Evolutionary conservation across 352 stramenopile species (phyloP).

Genomic region (Globisporangium takayamanum): DNA sequence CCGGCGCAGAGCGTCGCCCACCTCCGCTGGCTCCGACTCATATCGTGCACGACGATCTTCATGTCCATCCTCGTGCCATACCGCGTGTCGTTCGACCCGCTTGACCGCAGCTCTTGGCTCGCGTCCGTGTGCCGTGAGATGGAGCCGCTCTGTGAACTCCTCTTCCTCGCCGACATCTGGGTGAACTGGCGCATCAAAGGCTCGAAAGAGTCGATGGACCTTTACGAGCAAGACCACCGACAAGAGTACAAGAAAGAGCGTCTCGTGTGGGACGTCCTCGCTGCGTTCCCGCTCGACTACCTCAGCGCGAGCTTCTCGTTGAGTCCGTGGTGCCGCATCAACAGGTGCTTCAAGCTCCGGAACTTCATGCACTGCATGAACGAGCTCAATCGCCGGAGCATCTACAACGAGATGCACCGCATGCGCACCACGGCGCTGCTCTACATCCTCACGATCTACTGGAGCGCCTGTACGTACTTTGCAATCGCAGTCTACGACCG

Average conservation of each 20-base stretch:
- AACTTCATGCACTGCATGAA: conserved; percentile 52
- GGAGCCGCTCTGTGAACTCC: conserved; percentile 34
- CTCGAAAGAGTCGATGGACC: conserved; percentile 40
- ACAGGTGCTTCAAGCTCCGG: conserved; percentile 44
- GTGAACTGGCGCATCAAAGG: conserved; percentile 45
- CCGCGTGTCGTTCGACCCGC: conserved; percentile 44
- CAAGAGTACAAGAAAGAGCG: conserved; percentile 47
- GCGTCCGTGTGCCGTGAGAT: conserved; percentile 23
- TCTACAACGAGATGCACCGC: conserved; percentile 48
- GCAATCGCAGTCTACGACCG: conserved; percentile 43
- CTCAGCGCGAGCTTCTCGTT: conserved; percentile 22
- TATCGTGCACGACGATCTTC: conserved; percentile 42
- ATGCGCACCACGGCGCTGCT: conserved; percentile 44
- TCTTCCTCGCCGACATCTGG: conserved; percentile 50
- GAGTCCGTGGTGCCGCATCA: conserved; percentile 33
- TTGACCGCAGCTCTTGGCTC: conserved; percentile 34
- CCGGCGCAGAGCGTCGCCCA: conserved; percentile 53
- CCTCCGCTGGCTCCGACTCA: conserved; percentile 42
- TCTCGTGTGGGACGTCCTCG: conserved; percentile 30
- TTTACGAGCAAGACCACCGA: conserved; percentile 56
- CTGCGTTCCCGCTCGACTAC: conserved; percentile 46
- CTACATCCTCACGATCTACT: conserved; percentile 56
- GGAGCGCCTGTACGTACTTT: conserved; percentile 57
- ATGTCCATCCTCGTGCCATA: conserved; percentile 41
- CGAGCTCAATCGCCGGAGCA: conserved; percentile 51